Conservation (phyloP, 306 rosid species). For the Malus sieversii region DNA sequence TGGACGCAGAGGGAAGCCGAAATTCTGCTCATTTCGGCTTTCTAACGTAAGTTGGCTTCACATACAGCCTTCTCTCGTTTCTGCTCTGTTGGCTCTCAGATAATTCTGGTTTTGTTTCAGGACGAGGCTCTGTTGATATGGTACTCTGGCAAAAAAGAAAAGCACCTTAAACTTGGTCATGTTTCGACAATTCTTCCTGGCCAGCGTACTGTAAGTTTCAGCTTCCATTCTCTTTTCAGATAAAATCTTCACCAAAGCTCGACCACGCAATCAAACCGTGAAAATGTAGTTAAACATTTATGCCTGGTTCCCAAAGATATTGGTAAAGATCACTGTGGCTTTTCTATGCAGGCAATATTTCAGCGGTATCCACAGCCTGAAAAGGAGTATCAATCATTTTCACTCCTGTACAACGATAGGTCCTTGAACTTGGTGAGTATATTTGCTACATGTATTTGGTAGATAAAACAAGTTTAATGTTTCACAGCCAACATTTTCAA, state of each 20-base stretch:
- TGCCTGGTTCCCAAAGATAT: slow-evolving; percentile 4
- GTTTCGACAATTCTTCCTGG: slow-evolving; percentile 92
- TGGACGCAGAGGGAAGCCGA: slow-evolving; percentile 94
- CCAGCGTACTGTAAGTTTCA: slow-evolving; percentile 88
- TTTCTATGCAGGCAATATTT: slow-evolving; percentile 71
- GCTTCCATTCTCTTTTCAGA: slow-evolving; percentile 2
- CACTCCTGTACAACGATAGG: slow-evolving; percentile 72
- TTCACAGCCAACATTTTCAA: background rate
- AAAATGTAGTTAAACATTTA: slow-evolving; percentile 4
- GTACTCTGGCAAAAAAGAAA: slow-evolving; percentile 91
- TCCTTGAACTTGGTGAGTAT: slow-evolving; percentile 92
- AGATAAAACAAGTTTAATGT: background rate
- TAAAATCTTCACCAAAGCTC: slow-evolving; percentile 10
- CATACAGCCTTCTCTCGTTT: slow-evolving; percentile 1
- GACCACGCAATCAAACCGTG: background rate
- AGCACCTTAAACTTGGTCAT: slow-evolving; percentile 57
- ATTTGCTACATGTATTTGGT: background rate
- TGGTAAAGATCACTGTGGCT: slow-evolving; percentile 10
- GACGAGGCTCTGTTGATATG: slow-evolving; percentile 82
- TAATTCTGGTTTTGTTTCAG: slow-evolving; percentile 31
- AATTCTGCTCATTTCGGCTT: slow-evolving; percentile 92
- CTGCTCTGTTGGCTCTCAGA: slow-evolving; percentile 24
- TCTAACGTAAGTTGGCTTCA: slow-evolving; percentile 58
- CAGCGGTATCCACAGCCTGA: slow-evolving; percentile 96
- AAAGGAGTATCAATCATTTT: slow-evolving; percentile 97